Percentiles rank a stretch among this genome's conserved stretches.
Evolutionary conservation across 2,329 filamentous ascomycete species (phyloP).

Genomic region (Aspergillus versicolor): DNA sequence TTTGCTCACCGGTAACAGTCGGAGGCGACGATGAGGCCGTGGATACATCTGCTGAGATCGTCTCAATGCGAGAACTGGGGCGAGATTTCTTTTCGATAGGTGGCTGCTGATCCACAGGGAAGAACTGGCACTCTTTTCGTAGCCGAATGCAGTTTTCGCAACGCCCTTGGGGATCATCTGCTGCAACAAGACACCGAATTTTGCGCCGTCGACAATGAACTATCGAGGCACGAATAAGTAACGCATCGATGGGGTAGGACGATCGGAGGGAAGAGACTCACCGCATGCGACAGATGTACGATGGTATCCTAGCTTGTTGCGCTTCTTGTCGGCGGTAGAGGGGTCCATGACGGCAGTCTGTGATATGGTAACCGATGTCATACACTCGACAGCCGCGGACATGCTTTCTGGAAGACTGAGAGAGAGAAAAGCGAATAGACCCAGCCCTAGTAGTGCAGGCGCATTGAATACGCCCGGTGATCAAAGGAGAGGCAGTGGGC

Average conservation of each 20-base stretch:
- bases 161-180: constrained; percentile 69
- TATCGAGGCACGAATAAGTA: constrained; percentile 41
- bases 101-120: constrained; percentile 77
- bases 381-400: constrained; percentile 36
- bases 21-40: constrained; percentile 51
- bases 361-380: constrained; percentile 33
- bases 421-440: constrained; percentile 16
- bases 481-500: neutral
- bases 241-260: neutral
- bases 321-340: constrained; percentile 60
- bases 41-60: constrained; percentile 46
- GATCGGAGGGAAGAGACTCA: constrained; percentile 54
- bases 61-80: constrained; percentile 45
- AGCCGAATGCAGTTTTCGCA: constrained; percentile 92
- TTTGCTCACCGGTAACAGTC: constrained; percentile 30
- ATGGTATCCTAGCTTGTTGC: constrained; percentile 95
- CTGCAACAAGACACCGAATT: constrained; percentile 81
- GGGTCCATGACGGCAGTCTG: constrained; percentile 38
- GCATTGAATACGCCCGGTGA: constrained; percentile 26
- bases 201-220: constrained; percentile 91
- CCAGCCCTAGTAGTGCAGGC: constrained; percentile 19
- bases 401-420: constrained; percentile 33
- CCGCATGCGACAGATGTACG: constrained; percentile 92
- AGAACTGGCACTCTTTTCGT: constrained; percentile 93
- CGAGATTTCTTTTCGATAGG: constrained; percentile 51